These are phyloP conservation scores for Chrysosporium keratinophilum DNA, from an alignment of 2,329 filamentous ascomycete genomes.

Conservation along the genomic window DNA sequence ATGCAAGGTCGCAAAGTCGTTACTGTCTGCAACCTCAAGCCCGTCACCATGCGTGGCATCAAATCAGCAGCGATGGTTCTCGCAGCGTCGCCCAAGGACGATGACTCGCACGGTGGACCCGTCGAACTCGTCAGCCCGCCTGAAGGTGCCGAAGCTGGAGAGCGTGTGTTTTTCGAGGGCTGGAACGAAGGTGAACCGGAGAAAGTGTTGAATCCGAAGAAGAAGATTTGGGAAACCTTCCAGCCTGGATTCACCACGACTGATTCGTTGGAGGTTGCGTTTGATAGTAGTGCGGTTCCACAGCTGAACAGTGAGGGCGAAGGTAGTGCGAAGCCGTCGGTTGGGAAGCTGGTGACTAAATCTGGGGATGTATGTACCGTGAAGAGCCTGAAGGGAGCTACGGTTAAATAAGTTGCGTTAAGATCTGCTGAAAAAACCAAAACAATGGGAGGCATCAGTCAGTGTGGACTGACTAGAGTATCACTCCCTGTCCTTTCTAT, in stretches of 20 bases:
- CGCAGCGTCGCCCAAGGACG: constrained; percentile 73
- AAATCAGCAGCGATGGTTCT: constrained; percentile 82
- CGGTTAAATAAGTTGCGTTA: constrained; percentile 55
- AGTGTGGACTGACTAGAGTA: no score
- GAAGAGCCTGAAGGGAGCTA: constrained; percentile 65
- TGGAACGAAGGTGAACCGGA: constrained; percentile 82
- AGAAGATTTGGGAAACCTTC: constrained; percentile 97
- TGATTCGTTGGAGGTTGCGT: constrained; percentile 67
- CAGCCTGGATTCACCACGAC: constrained; percentile 95
- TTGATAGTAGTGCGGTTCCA: constrained; percentile 69
- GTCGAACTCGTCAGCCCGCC: constrained; percentile 88
- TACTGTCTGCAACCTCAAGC: constrained; percentile 95
- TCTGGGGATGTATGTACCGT: constrained; percentile 74
- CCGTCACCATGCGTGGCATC: constrained; percentile 94
- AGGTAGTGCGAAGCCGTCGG: constrained; percentile 44
- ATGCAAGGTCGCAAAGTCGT: constrained; percentile 96
- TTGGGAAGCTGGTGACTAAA: constrained; percentile 61
- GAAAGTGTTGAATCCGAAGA: constrained; percentile 92
- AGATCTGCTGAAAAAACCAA: background rate
- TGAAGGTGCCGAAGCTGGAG: constrained; percentile 65
- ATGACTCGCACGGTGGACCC: constrained; percentile 77
- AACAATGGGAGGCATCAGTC: background rate
- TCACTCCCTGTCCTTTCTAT: no score
- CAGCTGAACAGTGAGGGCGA: constrained; percentile 61
- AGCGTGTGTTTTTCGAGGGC: constrained; percentile 85